Percentiles rank a stretch among this genome's conserved stretches.
Evolutionary conservation across 768 basidiomycete species (phyloP).

Genomic region (Calocybe cyanea): DNA sequence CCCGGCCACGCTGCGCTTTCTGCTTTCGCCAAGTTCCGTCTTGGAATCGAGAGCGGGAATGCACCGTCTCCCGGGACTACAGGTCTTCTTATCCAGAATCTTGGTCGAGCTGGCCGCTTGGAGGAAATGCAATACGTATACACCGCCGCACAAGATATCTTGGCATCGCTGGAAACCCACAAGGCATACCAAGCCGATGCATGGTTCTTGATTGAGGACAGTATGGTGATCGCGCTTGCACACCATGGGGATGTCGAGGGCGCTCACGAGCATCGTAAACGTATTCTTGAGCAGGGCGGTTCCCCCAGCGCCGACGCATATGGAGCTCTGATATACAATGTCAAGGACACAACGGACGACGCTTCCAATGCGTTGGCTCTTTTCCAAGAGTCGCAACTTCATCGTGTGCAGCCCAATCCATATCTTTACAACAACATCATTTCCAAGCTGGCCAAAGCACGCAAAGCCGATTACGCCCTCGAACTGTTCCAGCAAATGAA

Average conservation of each 20-base stretch:
- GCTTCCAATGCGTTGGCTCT: constrained; percentile 81
- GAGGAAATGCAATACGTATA: constrained; percentile 67
- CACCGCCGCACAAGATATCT: constrained; percentile 56
- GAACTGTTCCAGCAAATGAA: constrained; percentile 90
- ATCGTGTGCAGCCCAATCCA: constrained; percentile 71
- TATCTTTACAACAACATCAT: constrained; percentile 98
- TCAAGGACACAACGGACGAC: constrained; percentile 96
- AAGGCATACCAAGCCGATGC: constrained; percentile 45
- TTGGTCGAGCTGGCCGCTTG: constrained; percentile 61
- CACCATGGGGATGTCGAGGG: constrained; percentile 76
- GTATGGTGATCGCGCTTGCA: constrained; percentile 84
- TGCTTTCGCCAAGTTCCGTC: constrained; percentile 49
- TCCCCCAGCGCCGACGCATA: constrained; percentile 88
- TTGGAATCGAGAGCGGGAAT: constrained; percentile 37
- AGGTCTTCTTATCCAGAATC: constrained; percentile 59
- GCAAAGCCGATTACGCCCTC: constrained; percentile 88
- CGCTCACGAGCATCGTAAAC: constrained; percentile 75
- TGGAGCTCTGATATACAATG: constrained; percentile 80
- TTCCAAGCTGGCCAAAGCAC: constrained; percentile 89
- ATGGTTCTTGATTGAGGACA: constrained; percentile 83
- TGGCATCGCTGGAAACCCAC: constrained; percentile 41
- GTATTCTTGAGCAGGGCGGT: constrained; percentile 73
- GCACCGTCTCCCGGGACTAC: constrained; percentile 52
- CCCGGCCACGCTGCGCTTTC: constrained; percentile 20
- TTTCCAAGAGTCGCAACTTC: constrained; percentile 71